These are phyloP conservation scores for Endoconidiophora polonica DNA, from an alignment of 2,329 filamentous ascomycete genomes.

Conservation along the genomic window DNA sequence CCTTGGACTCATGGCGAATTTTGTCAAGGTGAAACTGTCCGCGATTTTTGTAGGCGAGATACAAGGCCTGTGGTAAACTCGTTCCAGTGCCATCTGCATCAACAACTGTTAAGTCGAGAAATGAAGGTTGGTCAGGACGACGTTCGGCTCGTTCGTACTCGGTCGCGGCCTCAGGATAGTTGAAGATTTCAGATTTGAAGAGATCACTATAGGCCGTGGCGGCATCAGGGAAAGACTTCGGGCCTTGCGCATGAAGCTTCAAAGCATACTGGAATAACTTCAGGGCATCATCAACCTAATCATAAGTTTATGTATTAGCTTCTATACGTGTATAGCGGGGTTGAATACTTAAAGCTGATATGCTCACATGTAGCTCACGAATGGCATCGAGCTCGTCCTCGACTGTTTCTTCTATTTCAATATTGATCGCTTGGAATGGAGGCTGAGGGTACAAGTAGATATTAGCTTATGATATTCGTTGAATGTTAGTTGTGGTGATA, in stretches of 20 bases:
- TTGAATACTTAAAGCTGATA: not conserved
- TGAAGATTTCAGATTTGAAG: slow-evolving; percentile 86
- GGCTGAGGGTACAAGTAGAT: slow-evolving; percentile 24
- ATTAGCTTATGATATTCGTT: not conserved
- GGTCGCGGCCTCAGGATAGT: slow-evolving; percentile 70
- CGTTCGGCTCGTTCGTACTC: slow-evolving; percentile 61
- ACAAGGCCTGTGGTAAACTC: slow-evolving; percentile 67
- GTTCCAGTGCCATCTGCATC: slow-evolving; percentile 34
- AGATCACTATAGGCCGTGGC: slow-evolving; percentile 66
- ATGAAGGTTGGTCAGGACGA: slow-evolving; percentile 28
- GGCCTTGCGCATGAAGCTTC: slow-evolving; percentile 79
- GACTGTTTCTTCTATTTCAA: slow-evolving; percentile 78
- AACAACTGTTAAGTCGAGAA: slow-evolving; percentile 23
- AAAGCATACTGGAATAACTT: slow-evolving; percentile 87
- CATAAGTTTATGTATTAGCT: not conserved
- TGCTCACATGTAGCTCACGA: slow-evolving; percentile 63
- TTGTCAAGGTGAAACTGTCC: slow-evolving; percentile 79
- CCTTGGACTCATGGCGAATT: slow-evolving; percentile 36
- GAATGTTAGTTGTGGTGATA: not conserved
- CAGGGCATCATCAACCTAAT: slow-evolving; percentile 76
- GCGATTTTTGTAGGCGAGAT: slow-evolving; percentile 88
- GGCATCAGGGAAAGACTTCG: slow-evolving; percentile 58
- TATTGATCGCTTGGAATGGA: slow-evolving; percentile 75
- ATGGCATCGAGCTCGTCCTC: slow-evolving; percentile 91
- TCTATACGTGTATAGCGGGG: not conserved